These are phyloP conservation scores for Manihot esculenta DNA, from an alignment of 441 rosid species.

Conservation along the genomic window DNA sequence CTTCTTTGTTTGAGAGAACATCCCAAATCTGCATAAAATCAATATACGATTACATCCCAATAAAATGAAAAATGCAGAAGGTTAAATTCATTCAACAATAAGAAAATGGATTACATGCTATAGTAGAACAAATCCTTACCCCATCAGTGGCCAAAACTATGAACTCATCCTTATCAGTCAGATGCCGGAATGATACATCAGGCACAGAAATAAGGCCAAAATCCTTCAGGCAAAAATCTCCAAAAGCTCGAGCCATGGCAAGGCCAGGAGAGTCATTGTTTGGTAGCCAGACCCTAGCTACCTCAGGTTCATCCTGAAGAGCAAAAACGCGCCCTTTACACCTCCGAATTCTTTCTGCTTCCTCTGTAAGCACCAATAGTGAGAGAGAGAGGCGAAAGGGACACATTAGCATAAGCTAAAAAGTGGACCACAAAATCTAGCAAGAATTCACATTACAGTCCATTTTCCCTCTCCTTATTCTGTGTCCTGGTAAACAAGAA, in stretches of 20 bases:
- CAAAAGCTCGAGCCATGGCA: constrained; percentile 99
- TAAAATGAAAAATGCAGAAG: neutral
- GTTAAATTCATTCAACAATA: neutral
- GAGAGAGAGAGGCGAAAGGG: neutral
- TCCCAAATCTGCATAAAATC: constrained; percentile 75
- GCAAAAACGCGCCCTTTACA: constrained; percentile 95
- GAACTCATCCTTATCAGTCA: constrained; percentile 76
- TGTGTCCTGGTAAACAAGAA: neutral
- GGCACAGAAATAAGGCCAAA: constrained; percentile 94
- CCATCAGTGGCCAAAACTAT: constrained; percentile 94
- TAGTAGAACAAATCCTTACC: constrained; percentile 35
- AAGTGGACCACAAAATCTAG: neutral
- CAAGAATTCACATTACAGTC: neutral
- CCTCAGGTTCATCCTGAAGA: constrained; percentile 89
- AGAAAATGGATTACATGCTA: neutral
- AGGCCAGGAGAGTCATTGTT: constrained; percentile 93
- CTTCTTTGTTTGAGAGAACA: constrained; percentile 86
- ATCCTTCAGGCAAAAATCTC: constrained; percentile 95
- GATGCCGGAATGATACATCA: constrained; percentile 55
- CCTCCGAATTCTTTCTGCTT: constrained; percentile 84
- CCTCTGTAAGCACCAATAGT: constrained; percentile 42
- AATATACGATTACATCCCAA: constrained; percentile 5
- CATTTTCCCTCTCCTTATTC: neutral
- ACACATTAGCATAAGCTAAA: neutral
- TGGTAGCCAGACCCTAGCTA: constrained; percentile 90